A percentile compares a stretch with the other conserved stretches of the same genome.
Evolutionary conservation across 306 rosid species (phyloP).

Genomic region (Abrus precatorius): DNA sequence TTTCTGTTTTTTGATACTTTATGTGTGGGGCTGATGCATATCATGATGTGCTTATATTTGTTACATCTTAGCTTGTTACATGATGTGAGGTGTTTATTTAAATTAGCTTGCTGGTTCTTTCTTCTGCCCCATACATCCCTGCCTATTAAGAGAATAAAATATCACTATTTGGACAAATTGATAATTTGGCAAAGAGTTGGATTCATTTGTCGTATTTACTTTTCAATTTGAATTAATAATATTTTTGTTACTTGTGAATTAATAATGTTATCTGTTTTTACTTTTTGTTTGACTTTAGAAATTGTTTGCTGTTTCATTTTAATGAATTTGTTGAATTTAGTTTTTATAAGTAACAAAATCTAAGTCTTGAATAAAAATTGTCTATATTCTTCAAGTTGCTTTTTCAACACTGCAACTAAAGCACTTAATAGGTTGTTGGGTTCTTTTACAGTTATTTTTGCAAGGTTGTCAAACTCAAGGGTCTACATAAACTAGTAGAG

Average conservation of each 20-base stretch:
- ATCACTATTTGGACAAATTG: neutral
- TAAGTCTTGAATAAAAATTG: neutral
- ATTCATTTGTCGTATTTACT: slow-evolving; percentile 7
- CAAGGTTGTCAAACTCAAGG: slow-evolving; percentile 13
- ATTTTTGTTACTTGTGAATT: neutral
- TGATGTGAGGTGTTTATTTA: neutral
- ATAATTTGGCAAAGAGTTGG: neutral
- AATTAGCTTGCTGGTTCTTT: slow-evolving; percentile 10
- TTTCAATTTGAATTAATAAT: neutral
- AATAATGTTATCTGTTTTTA: neutral
- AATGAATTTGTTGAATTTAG: slow-evolving; percentile 11
- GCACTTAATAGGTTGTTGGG: slow-evolving; percentile 40
- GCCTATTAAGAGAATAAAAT: slow-evolving; percentile 26
- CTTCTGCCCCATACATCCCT: neutral
- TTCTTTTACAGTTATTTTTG: slow-evolving; percentile 27
- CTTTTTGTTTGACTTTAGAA: slow-evolving; percentile 5
- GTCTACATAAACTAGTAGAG: neutral
- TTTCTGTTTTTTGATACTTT: slow-evolving; percentile 19
- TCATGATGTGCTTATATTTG: slow-evolving; percentile 33
- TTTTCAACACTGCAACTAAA: neutral
- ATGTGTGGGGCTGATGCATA: slow-evolving; percentile 4
- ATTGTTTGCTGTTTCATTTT: neutral
- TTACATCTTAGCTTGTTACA: slow-evolving; percentile 13
- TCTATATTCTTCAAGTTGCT: neutral
- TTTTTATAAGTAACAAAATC: neutral